A percentile compares a stretch with the other conserved stretches of the same genome.
phyloP scores from a whole-genome alignment of 805 yeast species.

The Cyberlindnera suaveolens region DNA sequence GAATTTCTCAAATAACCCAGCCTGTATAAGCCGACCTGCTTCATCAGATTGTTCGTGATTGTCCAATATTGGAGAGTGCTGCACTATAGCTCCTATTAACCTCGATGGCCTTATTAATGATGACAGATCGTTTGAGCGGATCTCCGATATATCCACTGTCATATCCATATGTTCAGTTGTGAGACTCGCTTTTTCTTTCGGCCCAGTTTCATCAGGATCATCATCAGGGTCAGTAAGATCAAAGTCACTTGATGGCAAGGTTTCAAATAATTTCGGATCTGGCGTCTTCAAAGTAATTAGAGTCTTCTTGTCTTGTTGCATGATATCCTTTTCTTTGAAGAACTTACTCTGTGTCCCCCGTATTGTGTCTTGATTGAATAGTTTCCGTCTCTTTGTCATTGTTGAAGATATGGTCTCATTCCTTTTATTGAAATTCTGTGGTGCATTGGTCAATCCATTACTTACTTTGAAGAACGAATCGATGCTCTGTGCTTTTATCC shows the following conservation, averaged over 20 bases:
- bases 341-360: neutral
- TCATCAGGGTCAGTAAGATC: conserved; percentile 25
- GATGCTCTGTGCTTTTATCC: conserved; percentile 4
- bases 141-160: too few species aligned
- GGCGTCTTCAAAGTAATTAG: neutral
- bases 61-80: too few species aligned
- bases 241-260: conserved; percentile 17
- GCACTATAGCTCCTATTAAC: too few species aligned
- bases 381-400: neutral
- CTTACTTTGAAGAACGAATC: conserved; percentile 11
- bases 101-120: too few species aligned
- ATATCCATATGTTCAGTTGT: neutral
- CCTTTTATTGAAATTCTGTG: too few species aligned
- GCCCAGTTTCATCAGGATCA: conserved; percentile 1
- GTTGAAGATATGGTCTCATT: neutral
- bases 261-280: neutral
- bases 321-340: neutral
- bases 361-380: neutral
- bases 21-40: neutral
- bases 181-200: neutral
- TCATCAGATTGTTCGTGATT: too few species aligned
- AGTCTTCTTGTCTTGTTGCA: neutral
- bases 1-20: conserved; percentile 11
- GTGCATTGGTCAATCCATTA: neutral
- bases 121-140: too few species aligned